phyloP scores from a whole-genome alignment of 2,329 filamentous ascomycete genomes.

The Metarhizium sp. region DNA sequence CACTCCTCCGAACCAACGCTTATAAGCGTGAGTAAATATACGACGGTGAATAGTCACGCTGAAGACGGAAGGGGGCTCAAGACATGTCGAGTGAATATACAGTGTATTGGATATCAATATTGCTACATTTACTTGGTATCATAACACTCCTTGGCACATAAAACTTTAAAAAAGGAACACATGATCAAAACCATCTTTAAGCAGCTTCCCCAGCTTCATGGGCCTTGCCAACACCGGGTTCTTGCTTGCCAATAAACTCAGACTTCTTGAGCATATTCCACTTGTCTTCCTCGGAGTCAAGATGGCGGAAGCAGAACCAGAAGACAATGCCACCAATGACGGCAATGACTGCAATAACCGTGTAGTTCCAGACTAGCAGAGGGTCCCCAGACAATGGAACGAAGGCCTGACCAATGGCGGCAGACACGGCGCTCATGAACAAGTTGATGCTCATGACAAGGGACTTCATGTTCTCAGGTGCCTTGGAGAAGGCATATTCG shows the following conservation, averaged over 20 bases:
- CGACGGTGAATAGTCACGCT: no score
- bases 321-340: constrained; percentile 54
- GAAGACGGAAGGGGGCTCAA: no score
- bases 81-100: background rate
- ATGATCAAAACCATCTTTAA: background rate
- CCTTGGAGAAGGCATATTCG: constrained; percentile 71
- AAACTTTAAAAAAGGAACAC: background rate
- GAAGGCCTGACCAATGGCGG: constrained; percentile 62
- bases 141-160: background rate
- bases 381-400: constrained; percentile 54
- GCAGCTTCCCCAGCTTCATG: constrained; percentile 5
- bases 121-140: background rate
- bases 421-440: constrained; percentile 60
- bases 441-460: constrained; percentile 63
- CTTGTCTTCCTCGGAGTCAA: constrained; percentile 59
- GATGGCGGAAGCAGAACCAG: constrained; percentile 57
- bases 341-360: constrained; percentile 50
- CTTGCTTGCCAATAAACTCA: constrained; percentile 29
- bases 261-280: constrained; percentile 52
- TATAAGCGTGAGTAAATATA: no score
- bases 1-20: no score
- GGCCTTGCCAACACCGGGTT: constrained; percentile 22
- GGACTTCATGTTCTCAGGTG: constrained; percentile 71
- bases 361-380: constrained; percentile 64
- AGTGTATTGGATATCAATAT: background rate